These are phyloP conservation scores for Tetrahymena thermophila DNA, from an alignment of 73 alveolate genomes.

Conservation along the genomic window DNA sequence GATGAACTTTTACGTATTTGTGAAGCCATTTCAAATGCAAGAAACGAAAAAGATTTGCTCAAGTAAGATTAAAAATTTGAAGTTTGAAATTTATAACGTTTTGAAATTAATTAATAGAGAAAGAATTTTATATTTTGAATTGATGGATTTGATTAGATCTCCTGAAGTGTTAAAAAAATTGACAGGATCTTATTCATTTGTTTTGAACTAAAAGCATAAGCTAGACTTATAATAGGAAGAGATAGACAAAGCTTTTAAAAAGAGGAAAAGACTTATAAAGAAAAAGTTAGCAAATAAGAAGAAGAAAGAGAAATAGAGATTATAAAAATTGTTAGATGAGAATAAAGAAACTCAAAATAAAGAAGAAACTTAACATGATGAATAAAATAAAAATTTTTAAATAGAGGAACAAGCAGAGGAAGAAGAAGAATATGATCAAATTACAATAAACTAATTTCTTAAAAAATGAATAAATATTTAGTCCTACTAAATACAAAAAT, in stretches of 20 bases:
- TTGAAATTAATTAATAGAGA: conserved; percentile 49
- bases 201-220: background rate
- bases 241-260: background rate
- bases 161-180: conserved; percentile 91
- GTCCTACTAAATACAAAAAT: no score
- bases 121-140: conserved; percentile 85
- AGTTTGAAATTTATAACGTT: background rate
- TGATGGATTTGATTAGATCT: conserved; percentile 90
- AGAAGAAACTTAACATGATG: background rate
- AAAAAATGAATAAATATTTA: background rate
- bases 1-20: conserved; percentile 77
- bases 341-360: background rate
- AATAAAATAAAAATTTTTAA: background rate
- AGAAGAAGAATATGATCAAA: background rate
- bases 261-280: background rate
- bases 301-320: background rate
- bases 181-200: conserved; percentile 66
- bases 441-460: background rate
- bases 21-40: conserved; percentile 83
- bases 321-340: background rate
- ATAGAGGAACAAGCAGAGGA: background rate
- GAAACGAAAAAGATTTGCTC: conserved; percentile 67
- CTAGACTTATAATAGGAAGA: background rate
- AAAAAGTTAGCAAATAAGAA: background rate
- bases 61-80: conserved; percentile 3